Base-by-base conservation (phyloP, 805 yeast species). In the Spathaspora boniae region DNA sequence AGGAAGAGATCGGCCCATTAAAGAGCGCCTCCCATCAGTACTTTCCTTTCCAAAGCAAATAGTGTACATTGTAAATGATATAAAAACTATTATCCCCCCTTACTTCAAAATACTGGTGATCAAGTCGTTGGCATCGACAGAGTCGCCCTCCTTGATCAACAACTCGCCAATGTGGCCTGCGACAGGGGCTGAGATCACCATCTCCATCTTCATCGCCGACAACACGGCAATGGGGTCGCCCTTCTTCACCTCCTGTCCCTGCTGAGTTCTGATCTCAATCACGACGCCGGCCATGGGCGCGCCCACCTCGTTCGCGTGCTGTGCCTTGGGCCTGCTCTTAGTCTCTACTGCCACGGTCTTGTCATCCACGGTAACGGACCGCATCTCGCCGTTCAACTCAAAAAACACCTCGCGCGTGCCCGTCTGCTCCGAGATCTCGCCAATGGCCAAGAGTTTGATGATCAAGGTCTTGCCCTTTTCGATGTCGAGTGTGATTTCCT, bases 281-380 rank as follows among this genome's bases (percentile, higher is more conserved):
- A 91, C 86, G 46, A 89, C 97, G 70, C 98, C 98, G 27, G 98
- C 95, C 98, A 91, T 91, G 65, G 98, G 98, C 5, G 98, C 95
- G 50, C 98, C 98, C 44, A 93, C 82, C 50, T 93, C 96, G 56
- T 81, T 83, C 41, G 94, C 86, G 62, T 86, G 85, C 50, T 84
- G 87, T 38, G 97, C 98, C 75, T 91, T 93, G 48, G 91, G 86
- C 59, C 96, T 82, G 21, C 91, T 70, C 42, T 86, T 75, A 30
- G 85, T 76, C 62, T 89, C 96, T 41, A 91, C 80, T 36, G 91
- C 82, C 40, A 89, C 86, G 25, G 78, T 77, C 65, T 82, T 86
- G 68, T 91, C 98, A 46, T 82, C 87, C 44, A 93, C 84, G 25
- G 94, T 76, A 43, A 93, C 95, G 56, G 91, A 89, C 73, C 98